Base-by-base conservation (phyloP, 2,329 filamentous ascomycete genomes). In the Fusarium sp. region DNA sequence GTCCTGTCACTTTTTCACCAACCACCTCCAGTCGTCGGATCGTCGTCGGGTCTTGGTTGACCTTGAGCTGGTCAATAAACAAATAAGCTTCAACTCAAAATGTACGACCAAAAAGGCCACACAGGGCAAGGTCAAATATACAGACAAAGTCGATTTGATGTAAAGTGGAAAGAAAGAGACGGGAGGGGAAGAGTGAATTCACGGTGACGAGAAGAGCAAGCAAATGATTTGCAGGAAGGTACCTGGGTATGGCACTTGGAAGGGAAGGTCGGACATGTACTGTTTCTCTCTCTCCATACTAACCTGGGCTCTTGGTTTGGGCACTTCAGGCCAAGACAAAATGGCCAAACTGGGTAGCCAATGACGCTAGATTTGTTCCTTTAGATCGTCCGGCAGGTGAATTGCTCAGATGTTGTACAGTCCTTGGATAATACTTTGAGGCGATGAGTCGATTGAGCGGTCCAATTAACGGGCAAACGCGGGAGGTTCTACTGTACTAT, bases 341-440 rank as follows among this genome's bases (percentile, higher is more conserved):
- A 59, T 65, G 69, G 68, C 68, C 55, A 56, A 64, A 66, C 69
- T 51, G 28, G 60, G 61, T 65, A 59, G 68, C 73, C 73, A 75
- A 75, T 74, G 63, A 75, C 68, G 71, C 72, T 59, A 63, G 63
- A 46, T 68, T 62, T 64, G 55, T 56, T 68, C 73, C 71, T 69
- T 75, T 69, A 62, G 70, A 75, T 75, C 73, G 68, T 71, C 71
- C 41, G 61, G 60, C 62, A 69, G 72, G 63, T 63, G 67, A 75
- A 69, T 71, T 59, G 62, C 58, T 72, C 53, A 67, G 71, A 69
- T 64, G 71, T 74, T 69, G 71, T 68, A 69, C 50, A 34, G 25
- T 47, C 18, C 68, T 67, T 63, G 65, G 23, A 46, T 42, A 57
- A 72, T 70, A 65, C 69, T 50, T 62, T 43, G 56, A 68, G 61